Percentiles rank a stretch among this genome's conserved stretches.
Conservation (phyloP, 108 stramenopile genomes). For the Nitzschia inconspicua region DNA sequence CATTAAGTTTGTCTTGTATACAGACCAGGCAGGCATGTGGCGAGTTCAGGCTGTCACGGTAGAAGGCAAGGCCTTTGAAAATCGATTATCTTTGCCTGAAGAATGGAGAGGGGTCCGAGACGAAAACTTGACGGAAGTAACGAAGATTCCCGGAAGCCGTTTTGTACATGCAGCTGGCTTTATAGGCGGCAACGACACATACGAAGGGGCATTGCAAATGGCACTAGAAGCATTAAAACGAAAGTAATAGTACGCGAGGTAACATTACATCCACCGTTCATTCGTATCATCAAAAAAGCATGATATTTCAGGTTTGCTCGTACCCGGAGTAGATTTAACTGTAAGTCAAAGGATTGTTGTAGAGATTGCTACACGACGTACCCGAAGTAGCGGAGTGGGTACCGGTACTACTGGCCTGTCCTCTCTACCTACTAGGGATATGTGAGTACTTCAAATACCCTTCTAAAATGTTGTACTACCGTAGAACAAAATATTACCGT, state of each 20-base stretch:
- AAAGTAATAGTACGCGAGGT: slow-evolving; percentile 12
- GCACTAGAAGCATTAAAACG: slow-evolving; percentile 60
- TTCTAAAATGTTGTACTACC: too few species aligned
- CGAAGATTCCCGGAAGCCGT: slow-evolving; percentile 84
- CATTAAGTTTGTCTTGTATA: slow-evolving; percentile 95
- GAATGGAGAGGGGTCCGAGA: slow-evolving; percentile 95
- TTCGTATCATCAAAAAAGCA: too few species aligned
- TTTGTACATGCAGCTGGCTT: slow-evolving; percentile 98
- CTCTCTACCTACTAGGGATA: too few species aligned
- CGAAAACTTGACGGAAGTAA: slow-evolving; percentile 64
- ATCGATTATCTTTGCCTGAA: slow-evolving; percentile 84
- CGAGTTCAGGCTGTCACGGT: slow-evolving; percentile 98
- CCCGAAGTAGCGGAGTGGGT: too few species aligned
- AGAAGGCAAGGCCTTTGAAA: slow-evolving; percentile 86
- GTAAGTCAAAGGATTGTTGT: too few species aligned
- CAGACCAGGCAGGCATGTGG: slow-evolving; percentile 91
- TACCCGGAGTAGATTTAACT: too few species aligned
- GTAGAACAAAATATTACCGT: too few species aligned
- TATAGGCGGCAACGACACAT: slow-evolving; percentile 94
- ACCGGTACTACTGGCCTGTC: too few species aligned
- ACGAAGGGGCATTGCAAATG: slow-evolving; percentile 94
- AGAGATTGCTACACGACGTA: too few species aligned
- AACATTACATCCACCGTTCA: too few species aligned
- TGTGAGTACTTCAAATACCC: too few species aligned
- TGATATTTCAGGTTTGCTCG: too few species aligned